These are phyloP conservation scores for Pisolithus microcarpus DNA, from an alignment of 768 basidiomycete species.

Conservation along the genomic window DNA sequence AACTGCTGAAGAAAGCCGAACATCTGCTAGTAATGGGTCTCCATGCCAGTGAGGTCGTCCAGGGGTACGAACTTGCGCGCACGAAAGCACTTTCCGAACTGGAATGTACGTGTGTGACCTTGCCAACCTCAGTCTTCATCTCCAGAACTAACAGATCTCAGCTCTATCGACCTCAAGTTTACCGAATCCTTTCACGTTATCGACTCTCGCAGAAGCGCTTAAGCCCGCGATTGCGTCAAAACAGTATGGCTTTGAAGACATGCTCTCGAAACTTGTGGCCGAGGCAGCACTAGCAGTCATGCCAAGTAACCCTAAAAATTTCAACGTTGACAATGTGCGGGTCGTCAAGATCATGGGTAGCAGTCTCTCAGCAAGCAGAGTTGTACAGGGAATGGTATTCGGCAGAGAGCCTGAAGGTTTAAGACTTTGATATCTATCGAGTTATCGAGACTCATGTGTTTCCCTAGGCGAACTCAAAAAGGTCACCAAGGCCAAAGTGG, in stretches of 20 bases:
- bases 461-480: constrained; percentile 71
- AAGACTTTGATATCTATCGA: background rate
- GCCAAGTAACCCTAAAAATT: constrained; percentile 81
- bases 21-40: constrained; percentile 91
- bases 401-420: constrained; percentile 90
- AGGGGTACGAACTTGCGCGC: constrained; percentile 90
- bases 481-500: constrained; percentile 81
- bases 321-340: constrained; percentile 97
- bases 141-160: constrained; percentile 25
- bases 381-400: constrained; percentile 98
- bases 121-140: constrained; percentile 1
- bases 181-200: constrained; percentile 64
- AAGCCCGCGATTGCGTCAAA: constrained; percentile 94
- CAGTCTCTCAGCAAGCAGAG: constrained; percentile 71
- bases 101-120: constrained; percentile 57
- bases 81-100: constrained; percentile 80
- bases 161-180: constrained; percentile 65
- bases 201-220: constrained; percentile 66
- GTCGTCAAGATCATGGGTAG: constrained; percentile 99
- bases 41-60: constrained; percentile 92
- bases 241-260: constrained; percentile 91
- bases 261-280: constrained; percentile 74
- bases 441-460: background rate
- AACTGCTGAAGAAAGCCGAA: constrained; percentile 90
- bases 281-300: constrained; percentile 91